Percentiles rank a stretch among this genome's conserved stretches.
These are phyloP conservation scores for Melastoma malabathricum DNA, from an alignment of 345 rosid species.

Conservation along the genomic window DNA sequence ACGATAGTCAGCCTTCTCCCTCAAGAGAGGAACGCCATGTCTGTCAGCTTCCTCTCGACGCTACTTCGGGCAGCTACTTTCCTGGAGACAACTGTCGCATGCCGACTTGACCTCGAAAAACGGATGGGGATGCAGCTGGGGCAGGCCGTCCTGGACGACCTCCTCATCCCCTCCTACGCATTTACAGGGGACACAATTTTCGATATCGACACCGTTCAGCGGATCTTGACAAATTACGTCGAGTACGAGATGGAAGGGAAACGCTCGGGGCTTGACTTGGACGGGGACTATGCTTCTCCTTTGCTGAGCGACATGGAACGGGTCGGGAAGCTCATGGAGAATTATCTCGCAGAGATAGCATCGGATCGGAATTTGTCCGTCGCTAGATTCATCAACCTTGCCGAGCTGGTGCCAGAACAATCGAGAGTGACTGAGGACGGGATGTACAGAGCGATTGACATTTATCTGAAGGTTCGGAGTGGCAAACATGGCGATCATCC, in stretches of 20 bases:
- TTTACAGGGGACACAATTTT: conserved; percentile 65
- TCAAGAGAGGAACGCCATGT: conserved; percentile 59
- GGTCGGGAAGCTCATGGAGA: conserved; percentile 85
- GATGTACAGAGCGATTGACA: conserved; percentile 75
- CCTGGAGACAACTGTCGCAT: conserved; percentile 88
- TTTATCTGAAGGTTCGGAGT: conserved; percentile 67
- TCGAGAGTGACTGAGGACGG: conserved; percentile 82
- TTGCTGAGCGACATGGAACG: conserved; percentile 49
- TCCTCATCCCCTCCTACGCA: conserved; percentile 70
- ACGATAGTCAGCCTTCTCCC: conserved; percentile 87
- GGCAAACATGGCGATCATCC: too few species aligned
- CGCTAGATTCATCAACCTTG: conserved; percentile 47
- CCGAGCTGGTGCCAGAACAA: conserved; percentile 78
- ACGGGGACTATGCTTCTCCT: conserved; percentile 33
- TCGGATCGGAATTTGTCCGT: conserved; percentile 56
- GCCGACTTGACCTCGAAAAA: conserved; percentile 84
- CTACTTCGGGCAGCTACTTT: conserved; percentile 72
- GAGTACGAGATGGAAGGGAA: conserved; percentile 44
- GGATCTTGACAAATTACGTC: conserved; percentile 63
- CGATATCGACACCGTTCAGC: conserved; percentile 69
- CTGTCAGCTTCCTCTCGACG: conserved; percentile 88
- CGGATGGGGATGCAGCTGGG: conserved; percentile 70
- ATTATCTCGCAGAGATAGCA: conserved; percentile 76
- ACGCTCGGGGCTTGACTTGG: conserved; percentile 17
- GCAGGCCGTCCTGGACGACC: conserved; percentile 82